phyloP scores from a whole-genome alignment of 345 rosid genomes.

The Kandelia obovata region DNA sequence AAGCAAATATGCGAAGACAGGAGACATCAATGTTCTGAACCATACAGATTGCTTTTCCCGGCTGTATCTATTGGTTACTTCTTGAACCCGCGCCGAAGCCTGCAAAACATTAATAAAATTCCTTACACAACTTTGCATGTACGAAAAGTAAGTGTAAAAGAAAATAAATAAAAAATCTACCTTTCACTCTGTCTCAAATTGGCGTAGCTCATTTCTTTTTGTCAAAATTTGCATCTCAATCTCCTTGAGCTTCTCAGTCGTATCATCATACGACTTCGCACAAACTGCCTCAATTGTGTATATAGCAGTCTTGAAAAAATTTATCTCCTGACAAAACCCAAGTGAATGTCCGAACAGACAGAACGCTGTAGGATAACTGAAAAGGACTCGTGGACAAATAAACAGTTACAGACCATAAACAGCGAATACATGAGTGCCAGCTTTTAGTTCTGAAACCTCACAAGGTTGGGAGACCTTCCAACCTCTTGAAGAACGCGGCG shows the following conservation, averaged over 20 bases:
- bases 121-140: not conserved
- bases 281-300: constrained; percentile 95
- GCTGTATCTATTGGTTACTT: constrained; percentile 79
- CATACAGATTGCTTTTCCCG: constrained; percentile 89
- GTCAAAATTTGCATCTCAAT: constrained; percentile 79
- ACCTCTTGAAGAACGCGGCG: constrained; percentile 88
- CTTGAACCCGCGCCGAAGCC: constrained; percentile 96
- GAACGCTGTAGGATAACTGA: not conserved
- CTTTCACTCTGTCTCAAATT: constrained; percentile 91
- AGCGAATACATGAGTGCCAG: constrained; percentile 98
- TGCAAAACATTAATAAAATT: constrained; percentile 30
- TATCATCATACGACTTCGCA: constrained; percentile 72
- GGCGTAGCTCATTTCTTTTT: constrained; percentile 92
- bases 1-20: not conserved
- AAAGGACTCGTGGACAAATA: constrained; percentile 15
- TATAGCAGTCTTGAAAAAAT: constrained; percentile 83
- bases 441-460: constrained; percentile 84
- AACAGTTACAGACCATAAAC: constrained; percentile 63
- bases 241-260: constrained; percentile 74
- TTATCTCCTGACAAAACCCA: constrained; percentile 69
- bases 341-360: constrained; percentile 16
- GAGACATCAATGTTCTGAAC: constrained; percentile 16
- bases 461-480: constrained; percentile 99
- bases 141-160: not conserved
- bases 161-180: constrained; percentile 29